phyloP scores from a whole-genome alignment of 225 moss, liverwort and hornwort genomes.

The Pseudisothecium myosuroides region DNA sequence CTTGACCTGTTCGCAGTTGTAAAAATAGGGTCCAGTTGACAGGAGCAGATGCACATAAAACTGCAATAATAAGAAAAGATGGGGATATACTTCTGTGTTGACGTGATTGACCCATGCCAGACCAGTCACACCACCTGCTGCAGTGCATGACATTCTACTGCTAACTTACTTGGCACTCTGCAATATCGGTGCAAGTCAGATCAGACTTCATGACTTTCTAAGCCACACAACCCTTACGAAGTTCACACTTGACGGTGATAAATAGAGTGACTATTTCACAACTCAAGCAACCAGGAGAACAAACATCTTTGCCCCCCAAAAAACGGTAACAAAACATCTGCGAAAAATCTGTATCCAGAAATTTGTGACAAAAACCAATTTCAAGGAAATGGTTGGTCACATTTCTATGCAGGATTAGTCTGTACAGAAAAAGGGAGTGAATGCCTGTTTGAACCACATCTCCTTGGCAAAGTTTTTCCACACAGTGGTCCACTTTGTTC shows the following conservation, averaged over 20 bases:
- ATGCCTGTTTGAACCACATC: background rate
- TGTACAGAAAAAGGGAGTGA: constrained; percentile 3
- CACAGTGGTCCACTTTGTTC: background rate
- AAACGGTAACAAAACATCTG: too few relatives aligned
- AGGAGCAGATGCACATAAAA: background rate
- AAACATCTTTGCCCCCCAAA: background rate
- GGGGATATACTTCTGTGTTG: background rate
- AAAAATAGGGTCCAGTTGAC: background rate
- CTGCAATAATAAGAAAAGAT: background rate
- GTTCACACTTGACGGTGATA: background rate
- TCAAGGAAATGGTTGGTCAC: background rate
- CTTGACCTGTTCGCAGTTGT: background rate
- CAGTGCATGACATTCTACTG: background rate
- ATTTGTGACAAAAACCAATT: background rate
- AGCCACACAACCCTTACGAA: background rate
- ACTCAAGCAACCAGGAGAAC: background rate
- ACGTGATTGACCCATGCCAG: background rate
- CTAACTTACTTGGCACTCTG: background rate
- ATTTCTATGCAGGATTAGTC: background rate
- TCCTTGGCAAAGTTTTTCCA: background rate
- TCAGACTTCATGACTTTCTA: background rate
- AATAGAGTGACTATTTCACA: background rate
- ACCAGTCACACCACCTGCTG: background rate
- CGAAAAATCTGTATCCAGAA: background rate
- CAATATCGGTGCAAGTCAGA: background rate